Percentiles rank a stretch among this genome's conserved stretches.
Conservation (phyloP, 768 basidiomycete genomes). For the Cytidiella melzeri region DNA sequence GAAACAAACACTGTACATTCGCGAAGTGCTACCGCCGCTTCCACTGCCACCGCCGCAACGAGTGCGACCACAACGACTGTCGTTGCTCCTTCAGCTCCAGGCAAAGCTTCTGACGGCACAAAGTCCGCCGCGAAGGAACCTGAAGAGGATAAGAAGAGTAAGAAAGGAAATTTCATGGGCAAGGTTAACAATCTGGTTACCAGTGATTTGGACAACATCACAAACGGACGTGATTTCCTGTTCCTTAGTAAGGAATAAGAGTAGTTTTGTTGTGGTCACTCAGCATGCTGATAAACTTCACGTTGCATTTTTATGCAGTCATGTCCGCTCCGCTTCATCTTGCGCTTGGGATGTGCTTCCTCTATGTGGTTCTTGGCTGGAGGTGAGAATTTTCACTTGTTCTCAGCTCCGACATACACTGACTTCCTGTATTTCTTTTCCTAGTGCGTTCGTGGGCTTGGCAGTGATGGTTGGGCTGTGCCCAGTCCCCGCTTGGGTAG, state of each 20-base stretch:
- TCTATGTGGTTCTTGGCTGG: slow-evolving; percentile 23
- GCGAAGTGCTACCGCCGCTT: neutral
- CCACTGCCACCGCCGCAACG: neutral
- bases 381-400: no score
- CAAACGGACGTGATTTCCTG: slow-evolving; percentile 16
- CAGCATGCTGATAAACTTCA: no score
- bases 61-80: slow-evolving; percentile 5
- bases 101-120: neutral
- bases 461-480: slow-evolving; percentile 33
- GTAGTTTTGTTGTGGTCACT: no score
- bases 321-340: slow-evolving; percentile 8
- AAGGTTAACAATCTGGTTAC: slow-evolving; percentile 75
- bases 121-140: slow-evolving; percentile 1
- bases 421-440: no score
- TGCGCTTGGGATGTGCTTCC: slow-evolving; percentile 18
- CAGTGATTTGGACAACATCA: slow-evolving; percentile 16
- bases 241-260: no score
- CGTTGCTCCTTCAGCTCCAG: neutral
- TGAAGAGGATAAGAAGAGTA: neutral
- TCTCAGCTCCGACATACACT: neutral
- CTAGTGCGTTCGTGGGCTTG: slow-evolving; percentile 38
- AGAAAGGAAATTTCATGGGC: slow-evolving; percentile 50
- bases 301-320: no score
- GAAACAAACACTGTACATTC: slow-evolving; percentile 4
- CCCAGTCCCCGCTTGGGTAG: slow-evolving; percentile 38